Base-by-base conservation (phyloP, 2,329 filamentous ascomycete genomes). In the Mycosphaerella sp. region DNA sequence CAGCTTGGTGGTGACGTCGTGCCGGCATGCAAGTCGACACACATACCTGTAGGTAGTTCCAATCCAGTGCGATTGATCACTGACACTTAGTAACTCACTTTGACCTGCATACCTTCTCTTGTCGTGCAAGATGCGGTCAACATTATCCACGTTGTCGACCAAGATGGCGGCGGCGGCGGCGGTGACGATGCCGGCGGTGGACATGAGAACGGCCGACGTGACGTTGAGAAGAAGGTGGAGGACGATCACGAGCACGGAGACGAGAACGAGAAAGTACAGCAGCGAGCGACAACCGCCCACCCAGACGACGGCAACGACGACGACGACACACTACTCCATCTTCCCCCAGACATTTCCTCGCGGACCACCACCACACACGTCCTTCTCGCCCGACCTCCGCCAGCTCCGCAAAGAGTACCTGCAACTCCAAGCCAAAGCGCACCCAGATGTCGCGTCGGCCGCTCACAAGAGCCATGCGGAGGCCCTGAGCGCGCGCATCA, bases 351-450 rank as follows among this genome's bases (percentile, higher is more conserved):
- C 90, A 2, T 79, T 96, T 3, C 82, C 90, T 0, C 51, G 71
- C 1, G 92, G 92, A 1, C 87, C 89, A 0, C 93, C 93, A 0
- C 92, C 92, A 0, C 51, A 67, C 0, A 86, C 90, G 0, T 78
- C 83, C 55, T 98, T 97, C 78, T 72, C 76, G 11, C 82, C 97
- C 66, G 79, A 95, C 69, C 69, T 81, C 10, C 76, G 79, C 54
- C 76, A 80, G 12, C 80, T 97, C 17, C 87, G 88, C 47, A 81
- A 81, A 60, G 93, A 98, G 69, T 97, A 95, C 74, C 82, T 97
- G 11, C 80, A 82, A 56, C 80, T 96, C 1, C 93, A 98, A 73
- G 81, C 84, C 14, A 78, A 79, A 42, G 81, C 86, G 9, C 88
- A 93, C 70, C 88, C 88, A 0, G 88, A 93, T 69, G 76, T 85